Evolutionary conservation across 352 stramenopile genomes (phyloP), one percentile per base, ranked within the genome.

Genomic region (Nothophytophthora sp.): DNA sequence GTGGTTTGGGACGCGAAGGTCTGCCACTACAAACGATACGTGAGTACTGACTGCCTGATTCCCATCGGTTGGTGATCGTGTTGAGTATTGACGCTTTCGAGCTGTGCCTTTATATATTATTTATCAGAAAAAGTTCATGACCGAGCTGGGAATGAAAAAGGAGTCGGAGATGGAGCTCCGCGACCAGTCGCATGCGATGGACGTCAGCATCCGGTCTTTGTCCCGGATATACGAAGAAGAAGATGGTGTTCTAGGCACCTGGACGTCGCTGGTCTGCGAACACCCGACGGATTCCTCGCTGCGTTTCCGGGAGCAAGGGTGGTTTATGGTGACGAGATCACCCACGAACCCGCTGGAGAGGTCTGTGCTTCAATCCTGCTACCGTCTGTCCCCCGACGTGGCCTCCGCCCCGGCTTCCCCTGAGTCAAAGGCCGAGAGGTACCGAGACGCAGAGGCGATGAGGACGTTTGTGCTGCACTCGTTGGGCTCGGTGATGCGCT

Each of bases 61-160:
- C 29, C 33, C 43, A 28, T 49, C 13, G 32, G 40, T 19, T 23
- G 22, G 23, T 39, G n/a, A n/a, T 11, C n/a, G n/a, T n/a, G n/a
- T n/a, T 36, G 40, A 13, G 4, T 55, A 18, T 28, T 15, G 39
- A 19, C 12, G 35, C n/a, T 22, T 30, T 27, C n/a, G n/a, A n/a
- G n/a, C n/a, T 37, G 44, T 32, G 4, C 41, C 8, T 35, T 38
- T 27, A 12, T 49, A 7, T 6, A 38, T 37, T 53, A n/a, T n/a
- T 29, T 5, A 44, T 23, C 19, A 65, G 56, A 55, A 28, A 22
- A 60, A 66, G 43, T 66, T 56, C 20, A 4, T 66, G 28, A 55
- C 50, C 0, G 56, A 66, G 22, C 27, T 53, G 24, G 56, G 56
- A 11, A 49, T 12, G 37, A 66, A 61, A 27, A 66, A 66, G 22